Conservation (phyloP, 2,329 filamentous ascomycete species). For the Fusarium fracticaudum region DNA sequence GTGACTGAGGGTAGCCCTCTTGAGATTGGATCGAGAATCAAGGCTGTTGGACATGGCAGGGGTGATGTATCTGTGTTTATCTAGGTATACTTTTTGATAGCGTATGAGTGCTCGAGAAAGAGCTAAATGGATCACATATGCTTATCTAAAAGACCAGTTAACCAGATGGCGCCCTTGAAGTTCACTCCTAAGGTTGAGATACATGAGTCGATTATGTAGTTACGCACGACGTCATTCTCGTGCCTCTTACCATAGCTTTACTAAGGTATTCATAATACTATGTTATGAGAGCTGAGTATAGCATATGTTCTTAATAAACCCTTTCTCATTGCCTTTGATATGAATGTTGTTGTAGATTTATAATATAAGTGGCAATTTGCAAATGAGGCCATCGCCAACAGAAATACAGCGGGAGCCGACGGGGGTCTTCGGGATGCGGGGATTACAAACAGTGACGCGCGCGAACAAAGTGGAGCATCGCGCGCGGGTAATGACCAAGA, state of each 20-base stretch:
- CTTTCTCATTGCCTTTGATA: not conserved
- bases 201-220: not conserved
- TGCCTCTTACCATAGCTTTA: not conserved
- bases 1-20: conserved; percentile 72
- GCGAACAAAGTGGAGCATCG: conserved; percentile 26
- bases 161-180: too few species aligned
- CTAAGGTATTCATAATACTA: not conserved
- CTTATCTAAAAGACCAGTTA: not conserved
- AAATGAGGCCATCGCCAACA: conserved; percentile 19
- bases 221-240: not conserved
- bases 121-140: not conserved
- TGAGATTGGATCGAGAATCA: conserved; percentile 57
- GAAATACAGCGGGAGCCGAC: not conserved
- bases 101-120: not conserved
- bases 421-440: conserved; percentile 8
- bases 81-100: not conserved
- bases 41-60: conserved; percentile 36
- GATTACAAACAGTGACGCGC: conserved; percentile 29
- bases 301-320: too few species aligned
- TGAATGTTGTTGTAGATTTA: not conserved
- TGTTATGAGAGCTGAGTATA: not conserved
- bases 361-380: conserved; percentile 49
- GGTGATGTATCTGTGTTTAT: conserved; percentile 25
- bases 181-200: too few species aligned
- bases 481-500: conserved; percentile 46